These are phyloP conservation scores for Aspergillus saccharolyticus DNA, from an alignment of 495 filamentous ascomycete species.

Conservation along the genomic window DNA sequence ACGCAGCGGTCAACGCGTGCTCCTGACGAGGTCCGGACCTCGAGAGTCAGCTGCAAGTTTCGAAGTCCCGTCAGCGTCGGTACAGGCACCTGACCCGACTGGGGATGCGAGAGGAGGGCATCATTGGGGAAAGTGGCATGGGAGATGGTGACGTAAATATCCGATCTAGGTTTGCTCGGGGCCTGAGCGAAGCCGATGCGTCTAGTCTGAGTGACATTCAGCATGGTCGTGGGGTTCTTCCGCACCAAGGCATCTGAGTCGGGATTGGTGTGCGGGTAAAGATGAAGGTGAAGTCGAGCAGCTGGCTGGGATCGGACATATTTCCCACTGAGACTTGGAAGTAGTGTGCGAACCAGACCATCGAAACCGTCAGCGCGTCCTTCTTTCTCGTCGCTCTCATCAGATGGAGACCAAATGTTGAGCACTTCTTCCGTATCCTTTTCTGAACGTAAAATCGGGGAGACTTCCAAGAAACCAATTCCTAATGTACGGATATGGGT, in stretches of 20 bases:
- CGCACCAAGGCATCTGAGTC: slow-evolving; percentile 77
- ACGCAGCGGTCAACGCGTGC: slow-evolving; percentile 83
- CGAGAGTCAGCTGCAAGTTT: slow-evolving; percentile 84
- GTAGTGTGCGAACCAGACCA: slow-evolving; percentile 65
- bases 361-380: slow-evolving; percentile 62
- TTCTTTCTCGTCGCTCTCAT: slow-evolving; percentile 50
- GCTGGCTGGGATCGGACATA: slow-evolving; percentile 67
- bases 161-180: slow-evolving; percentile 77
- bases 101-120: slow-evolving; percentile 72
- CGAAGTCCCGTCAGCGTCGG: slow-evolving; percentile 54
- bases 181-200: slow-evolving; percentile 96
- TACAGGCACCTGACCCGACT: slow-evolving; percentile 68
- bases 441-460: slow-evolving; percentile 67
- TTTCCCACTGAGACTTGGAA: slow-evolving; percentile 64
- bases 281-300: slow-evolving; percentile 68
- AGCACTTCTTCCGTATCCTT: slow-evolving; percentile 72
- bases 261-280: slow-evolving; percentile 67
- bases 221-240: slow-evolving; percentile 81
- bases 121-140: slow-evolving; percentile 70
- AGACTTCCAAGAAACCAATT: slow-evolving; percentile 76
- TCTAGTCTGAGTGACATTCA: slow-evolving; percentile 69
- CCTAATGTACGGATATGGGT: slow-evolving; percentile 65
- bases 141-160: slow-evolving; percentile 87
- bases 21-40: slow-evolving; percentile 72
- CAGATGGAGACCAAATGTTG: slow-evolving; percentile 69